These are phyloP conservation scores for Dothistroma pini DNA, from an alignment of 2,329 filamentous ascomycete species.

Conservation along the genomic window DNA sequence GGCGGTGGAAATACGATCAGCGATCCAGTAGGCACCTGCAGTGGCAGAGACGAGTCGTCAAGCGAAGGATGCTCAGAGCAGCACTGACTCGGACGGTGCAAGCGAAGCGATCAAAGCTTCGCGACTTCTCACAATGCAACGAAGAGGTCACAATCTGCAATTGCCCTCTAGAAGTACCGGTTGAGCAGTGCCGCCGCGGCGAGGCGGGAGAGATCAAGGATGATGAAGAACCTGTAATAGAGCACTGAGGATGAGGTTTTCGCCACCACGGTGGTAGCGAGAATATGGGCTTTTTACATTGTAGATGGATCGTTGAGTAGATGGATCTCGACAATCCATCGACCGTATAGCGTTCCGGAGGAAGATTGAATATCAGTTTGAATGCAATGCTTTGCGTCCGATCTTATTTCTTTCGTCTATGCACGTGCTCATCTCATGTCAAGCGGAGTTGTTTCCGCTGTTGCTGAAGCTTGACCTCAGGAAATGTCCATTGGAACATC, in stretches of 20 bases:
- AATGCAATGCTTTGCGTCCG: no score
- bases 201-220: background rate
- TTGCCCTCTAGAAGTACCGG: background rate
- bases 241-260: background rate
- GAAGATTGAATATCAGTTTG: no score
- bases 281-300: background rate
- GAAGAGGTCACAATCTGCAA: background rate
- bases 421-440: no score
- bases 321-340: no score
- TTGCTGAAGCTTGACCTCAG: background rate
- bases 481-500: background rate
- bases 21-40: background rate
- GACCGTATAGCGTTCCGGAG: no score
- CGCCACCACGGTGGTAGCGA: background rate
- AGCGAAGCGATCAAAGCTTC: background rate
- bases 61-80: background rate
- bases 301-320: no score
- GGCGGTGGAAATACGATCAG: background rate
- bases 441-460: no score
- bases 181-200: background rate
- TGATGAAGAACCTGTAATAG: background rate
- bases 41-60: background rate
- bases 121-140: background rate
- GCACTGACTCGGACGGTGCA: background rate
- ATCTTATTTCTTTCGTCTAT: no score